These are phyloP conservation scores for Comarum palustre DNA, from an alignment of 306 rosid species.

Conservation along the genomic window DNA sequence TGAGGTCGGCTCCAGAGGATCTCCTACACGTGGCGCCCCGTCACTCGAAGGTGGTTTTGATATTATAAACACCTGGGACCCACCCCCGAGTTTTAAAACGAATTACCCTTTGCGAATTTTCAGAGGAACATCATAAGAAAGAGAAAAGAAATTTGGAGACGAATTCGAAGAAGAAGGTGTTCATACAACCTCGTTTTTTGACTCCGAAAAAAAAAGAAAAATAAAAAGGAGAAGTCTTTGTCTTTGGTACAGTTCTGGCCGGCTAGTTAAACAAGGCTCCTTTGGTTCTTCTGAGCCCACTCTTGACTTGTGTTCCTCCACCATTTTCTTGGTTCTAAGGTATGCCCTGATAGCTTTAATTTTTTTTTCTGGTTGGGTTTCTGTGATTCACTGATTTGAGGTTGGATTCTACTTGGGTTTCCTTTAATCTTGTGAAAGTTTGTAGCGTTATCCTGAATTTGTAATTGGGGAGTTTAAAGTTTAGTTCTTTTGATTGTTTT, in stretches of 20 bases:
- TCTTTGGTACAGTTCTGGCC: constrained; percentile 23
- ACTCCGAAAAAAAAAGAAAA: constrained; percentile 23
- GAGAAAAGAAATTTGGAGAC: constrained; percentile 7
- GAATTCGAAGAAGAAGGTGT: constrained; percentile 14
- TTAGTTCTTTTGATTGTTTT: constrained; percentile 5
- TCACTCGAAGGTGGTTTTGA: constrained; percentile 15
- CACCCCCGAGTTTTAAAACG: constrained; percentile 4
- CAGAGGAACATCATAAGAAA: not conserved
- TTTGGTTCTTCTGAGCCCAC: not conserved
- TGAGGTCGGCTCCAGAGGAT: constrained; percentile 23
- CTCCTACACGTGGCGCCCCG: constrained; percentile 33
- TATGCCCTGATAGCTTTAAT: not conserved
- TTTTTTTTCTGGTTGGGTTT: not conserved
- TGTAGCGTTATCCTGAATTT: not conserved
- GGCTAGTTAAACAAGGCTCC: constrained; percentile 18
- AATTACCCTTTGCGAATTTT: not conserved
- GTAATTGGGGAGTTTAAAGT: not conserved
- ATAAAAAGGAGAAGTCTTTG: constrained; percentile 40
- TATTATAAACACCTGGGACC: constrained; percentile 20
- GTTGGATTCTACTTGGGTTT: constrained; percentile 16
- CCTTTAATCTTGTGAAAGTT: not conserved
- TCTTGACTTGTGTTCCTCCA: constrained; percentile 19
- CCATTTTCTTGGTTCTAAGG: constrained; percentile 29
- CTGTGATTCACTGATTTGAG: constrained; percentile 16
- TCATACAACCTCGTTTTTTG: constrained; percentile 53